Percentiles rank a stretch among this genome's conserved stretches.
Conservation (phyloP, 345 rosid genomes). For the Psidium friedrichsthalianum region DNA sequence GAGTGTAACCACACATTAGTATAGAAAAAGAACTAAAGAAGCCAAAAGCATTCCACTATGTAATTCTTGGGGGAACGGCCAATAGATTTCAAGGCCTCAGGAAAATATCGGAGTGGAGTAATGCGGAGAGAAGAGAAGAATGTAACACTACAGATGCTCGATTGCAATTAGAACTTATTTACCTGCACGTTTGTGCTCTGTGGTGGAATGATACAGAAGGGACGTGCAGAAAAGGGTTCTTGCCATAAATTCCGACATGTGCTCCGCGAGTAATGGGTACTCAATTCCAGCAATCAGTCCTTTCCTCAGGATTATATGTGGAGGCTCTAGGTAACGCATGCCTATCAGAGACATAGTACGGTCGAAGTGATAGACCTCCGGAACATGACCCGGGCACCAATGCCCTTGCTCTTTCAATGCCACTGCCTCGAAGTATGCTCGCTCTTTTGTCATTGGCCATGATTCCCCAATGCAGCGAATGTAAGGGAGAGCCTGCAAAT, state of each 20-base stretch:
- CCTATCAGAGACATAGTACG: slow-evolving; percentile 86
- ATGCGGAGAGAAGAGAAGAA: not conserved
- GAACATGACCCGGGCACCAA: slow-evolving; percentile 71
- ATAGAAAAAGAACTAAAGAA: not conserved
- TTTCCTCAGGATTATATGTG: slow-evolving; percentile 85
- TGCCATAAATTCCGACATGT: slow-evolving; percentile 80
- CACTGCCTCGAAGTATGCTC: slow-evolving; percentile 73
- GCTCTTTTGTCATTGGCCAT: slow-evolving; percentile 95
- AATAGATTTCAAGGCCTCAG: not conserved
- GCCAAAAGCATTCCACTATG: not conserved
- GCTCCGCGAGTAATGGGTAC: slow-evolving; percentile 71
- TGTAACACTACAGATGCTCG: not conserved
- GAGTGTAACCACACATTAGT: not conserved
- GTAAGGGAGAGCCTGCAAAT: slow-evolving; percentile 80
- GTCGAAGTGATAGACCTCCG: slow-evolving; percentile 89
- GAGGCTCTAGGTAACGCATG: slow-evolving; percentile 89
- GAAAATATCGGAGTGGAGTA: not conserved
- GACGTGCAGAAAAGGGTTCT: slow-evolving; percentile 77
- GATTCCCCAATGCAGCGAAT: slow-evolving; percentile 84
- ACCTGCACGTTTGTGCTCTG: slow-evolving; percentile 78
- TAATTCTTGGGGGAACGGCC: not conserved
- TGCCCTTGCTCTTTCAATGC: slow-evolving; percentile 57
- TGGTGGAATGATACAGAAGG: slow-evolving; percentile 56
- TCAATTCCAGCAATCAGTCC: slow-evolving; percentile 77
- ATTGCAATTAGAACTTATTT: not conserved